Base-by-base conservation (phyloP, 768 basidiomycete species). In the Lactarius psammicola region DNA sequence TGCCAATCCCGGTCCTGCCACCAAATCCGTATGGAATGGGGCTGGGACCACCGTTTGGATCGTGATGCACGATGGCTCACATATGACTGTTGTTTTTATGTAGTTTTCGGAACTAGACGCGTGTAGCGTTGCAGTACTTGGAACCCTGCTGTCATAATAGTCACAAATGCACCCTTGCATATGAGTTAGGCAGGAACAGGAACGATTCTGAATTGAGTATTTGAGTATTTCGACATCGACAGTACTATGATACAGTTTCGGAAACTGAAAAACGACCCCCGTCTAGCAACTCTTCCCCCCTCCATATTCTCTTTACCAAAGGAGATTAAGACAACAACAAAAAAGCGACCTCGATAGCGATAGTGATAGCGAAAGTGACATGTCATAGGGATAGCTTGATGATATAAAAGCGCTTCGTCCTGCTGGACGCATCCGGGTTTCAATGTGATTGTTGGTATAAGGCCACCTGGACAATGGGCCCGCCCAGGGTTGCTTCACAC, bases 21-120 rank as follows among this genome's bases (percentile, higher is more conserved):
- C 28, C 31, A 10, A 67, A 67, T 59, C 61, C 66, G 20, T 67
- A 59, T 49, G 66, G 61, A 30, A 67, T 67, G 61, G 66, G 66
- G 28, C 57, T 67, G 15, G 66, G 66, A 5, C 20, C 66, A 11
- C 51, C 66, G 10, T 67, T 67, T 30, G 61, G 66, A 30, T 58
- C 66, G 7, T 67, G 61, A 67, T 55, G 17, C 46, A 9, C 9
- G 42, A 36, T 42, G 4, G n/a, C n/a, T n/a, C n/a, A 11, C 36
- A 2, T 13, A 40, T 38, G 36, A 15, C 17, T 5, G 10, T 2
- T 49, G 23, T 49, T 49, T 42, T 3, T 17, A 4, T 15, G 15
- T 40, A 10, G 11, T 46, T 40, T 18, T n/a, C 11, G 5, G 23
- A 6, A 11, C 23, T 23, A 49, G 11, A 49, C 46, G 15, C 6